Base-by-base conservation (phyloP, 148 eudicot species). In the Dysphania ambrosioides region DNA sequence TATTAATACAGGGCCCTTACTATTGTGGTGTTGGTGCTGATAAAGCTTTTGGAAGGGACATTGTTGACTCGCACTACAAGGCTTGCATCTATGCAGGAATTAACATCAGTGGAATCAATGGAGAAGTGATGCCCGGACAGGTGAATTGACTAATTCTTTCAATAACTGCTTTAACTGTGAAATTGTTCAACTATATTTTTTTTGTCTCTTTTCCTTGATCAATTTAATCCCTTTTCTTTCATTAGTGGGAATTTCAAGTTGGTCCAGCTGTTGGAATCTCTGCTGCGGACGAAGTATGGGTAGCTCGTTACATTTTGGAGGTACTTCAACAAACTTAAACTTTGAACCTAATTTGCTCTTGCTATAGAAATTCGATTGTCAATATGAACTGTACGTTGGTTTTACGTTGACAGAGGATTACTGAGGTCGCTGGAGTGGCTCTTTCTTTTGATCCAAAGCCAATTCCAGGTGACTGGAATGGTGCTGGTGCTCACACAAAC, bases 401-500 rank as follows among this genome's bases (percentile, higher is more conserved):
- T 35, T 44, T 13, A 6, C 29, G 24, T 72, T 18, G 56, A 66
- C 83, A 87, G 90, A 83, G 90, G 85, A 87, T 87, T 44, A 83
- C 88, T 18, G 90, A 87, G 78, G 72, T 83, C 35, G 88, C 86
- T 38, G 88, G 86, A 72, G 88, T 87, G 19, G 79, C 83, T 24
- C 72, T 87, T 38, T 80, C 88, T 38, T 83, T 87, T 67, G 90
- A 87, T 55, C 90, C 90, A 18, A 87, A 87, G 57, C 90, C 90
- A 27, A 83, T 87, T 72, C 82, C 83, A 60, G 93, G 93, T 78
- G 93, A 89, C 76, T 89, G 93, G 93, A 89, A 89, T 72, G 93
- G 93, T 18, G 93, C 93, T 63, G 93, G 93, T 71, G 93, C 93
- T 77, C 93, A 89, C 87, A 80, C 88, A 8, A 89, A 89, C 81